Conservation (phyloP, 2,329 filamentous ascomycete species). For the Xenoacremonium recifei region DNA sequence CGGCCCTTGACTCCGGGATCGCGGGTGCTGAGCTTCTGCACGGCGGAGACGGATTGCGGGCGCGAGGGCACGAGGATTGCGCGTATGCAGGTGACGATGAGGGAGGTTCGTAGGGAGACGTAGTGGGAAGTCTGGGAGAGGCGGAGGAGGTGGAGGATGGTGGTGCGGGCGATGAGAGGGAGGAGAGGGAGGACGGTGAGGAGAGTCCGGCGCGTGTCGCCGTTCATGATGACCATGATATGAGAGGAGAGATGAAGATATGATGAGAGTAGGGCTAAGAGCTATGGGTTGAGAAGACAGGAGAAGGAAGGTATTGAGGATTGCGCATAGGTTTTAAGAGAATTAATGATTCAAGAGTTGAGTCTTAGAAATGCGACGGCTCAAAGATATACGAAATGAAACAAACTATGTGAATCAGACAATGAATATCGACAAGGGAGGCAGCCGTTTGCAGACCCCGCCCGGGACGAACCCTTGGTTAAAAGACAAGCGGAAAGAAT, state of each 20-base stretch:
- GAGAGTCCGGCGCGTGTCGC: conserved; percentile 16
- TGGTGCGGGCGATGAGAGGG: conserved; percentile 61
- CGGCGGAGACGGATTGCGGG: conserved; percentile 53
- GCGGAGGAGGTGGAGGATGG: conserved; percentile 62
- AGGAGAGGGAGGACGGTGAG: conserved; percentile 50
- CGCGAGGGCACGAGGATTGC: conserved; percentile 52
- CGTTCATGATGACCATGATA: conserved; percentile 1
- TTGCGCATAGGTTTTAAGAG: too few relatives aligned
- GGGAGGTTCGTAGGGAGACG: conserved; percentile 73
- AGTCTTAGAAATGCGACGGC: too few relatives aligned
- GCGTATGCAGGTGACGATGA: conserved; percentile 72
- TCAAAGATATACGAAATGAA: too few relatives aligned
- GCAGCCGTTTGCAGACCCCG: too few relatives aligned
- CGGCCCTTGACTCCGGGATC: conserved; percentile 72
- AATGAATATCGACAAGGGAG: too few relatives aligned
- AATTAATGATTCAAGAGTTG: too few relatives aligned
- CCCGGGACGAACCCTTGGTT: too few relatives aligned
- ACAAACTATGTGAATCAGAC: too few relatives aligned
- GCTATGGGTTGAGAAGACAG: too few relatives aligned
- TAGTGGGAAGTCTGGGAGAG: conserved; percentile 70
- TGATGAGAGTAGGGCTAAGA: too few relatives aligned
- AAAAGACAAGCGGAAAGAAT: too few relatives aligned
- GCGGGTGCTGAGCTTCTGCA: conserved; percentile 61
- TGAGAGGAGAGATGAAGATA: background rate
- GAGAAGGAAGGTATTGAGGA: too few relatives aligned